phyloP scores from a whole-genome alignment of 164 flowering plant species.

The Sedum album region DNA sequence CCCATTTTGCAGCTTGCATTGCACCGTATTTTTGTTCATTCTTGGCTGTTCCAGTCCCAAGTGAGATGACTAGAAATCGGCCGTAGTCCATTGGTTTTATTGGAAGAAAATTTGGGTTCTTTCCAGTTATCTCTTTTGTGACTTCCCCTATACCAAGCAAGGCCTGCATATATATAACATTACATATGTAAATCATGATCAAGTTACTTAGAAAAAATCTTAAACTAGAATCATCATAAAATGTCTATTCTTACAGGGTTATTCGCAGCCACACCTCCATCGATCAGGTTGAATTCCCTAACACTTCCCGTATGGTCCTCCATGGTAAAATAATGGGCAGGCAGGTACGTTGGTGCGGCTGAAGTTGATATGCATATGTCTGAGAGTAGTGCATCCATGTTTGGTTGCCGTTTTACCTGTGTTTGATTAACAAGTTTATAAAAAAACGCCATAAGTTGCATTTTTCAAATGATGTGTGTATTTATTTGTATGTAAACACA shows the following conservation, averaged over 20 bases:
- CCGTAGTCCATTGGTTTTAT: slow-evolving; percentile 24
- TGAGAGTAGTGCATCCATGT: slow-evolving; percentile 22
- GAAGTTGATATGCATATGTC: slow-evolving; percentile 27
- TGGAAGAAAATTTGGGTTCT: slow-evolving; percentile 14
- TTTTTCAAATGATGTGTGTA: not conserved
- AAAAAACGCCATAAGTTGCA: too few species aligned
- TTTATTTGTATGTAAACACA: not conserved
- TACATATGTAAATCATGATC: not conserved
- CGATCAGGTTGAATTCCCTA: slow-evolving; percentile 23
- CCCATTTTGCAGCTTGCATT: slow-evolving; percentile 33
- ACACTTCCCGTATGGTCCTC: slow-evolving; percentile 15
- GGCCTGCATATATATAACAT: slow-evolving; percentile 18
- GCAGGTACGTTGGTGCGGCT: slow-evolving; percentile 28
- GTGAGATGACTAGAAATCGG: slow-evolving; percentile 34
- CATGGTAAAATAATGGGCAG: slow-evolving; percentile 24
- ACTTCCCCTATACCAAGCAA: slow-evolving; percentile 33
- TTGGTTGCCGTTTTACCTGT: slow-evolving; percentile 17
- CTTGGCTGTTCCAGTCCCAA: slow-evolving; percentile 42
- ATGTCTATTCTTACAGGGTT: slow-evolving; percentile 23
- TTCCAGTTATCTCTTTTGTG: slow-evolving; percentile 19
- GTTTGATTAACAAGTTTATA: not conserved
- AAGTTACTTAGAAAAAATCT: too few species aligned
- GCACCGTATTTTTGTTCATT: slow-evolving; percentile 30
- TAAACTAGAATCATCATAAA: too few species aligned
- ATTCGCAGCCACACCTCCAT: slow-evolving; percentile 40